Percentiles rank a stretch among this genome's conserved stretches.
phyloP scores from a whole-genome alignment of 1,284 basidiomycete genomes.

The Moniliophthora roreri region DNA sequence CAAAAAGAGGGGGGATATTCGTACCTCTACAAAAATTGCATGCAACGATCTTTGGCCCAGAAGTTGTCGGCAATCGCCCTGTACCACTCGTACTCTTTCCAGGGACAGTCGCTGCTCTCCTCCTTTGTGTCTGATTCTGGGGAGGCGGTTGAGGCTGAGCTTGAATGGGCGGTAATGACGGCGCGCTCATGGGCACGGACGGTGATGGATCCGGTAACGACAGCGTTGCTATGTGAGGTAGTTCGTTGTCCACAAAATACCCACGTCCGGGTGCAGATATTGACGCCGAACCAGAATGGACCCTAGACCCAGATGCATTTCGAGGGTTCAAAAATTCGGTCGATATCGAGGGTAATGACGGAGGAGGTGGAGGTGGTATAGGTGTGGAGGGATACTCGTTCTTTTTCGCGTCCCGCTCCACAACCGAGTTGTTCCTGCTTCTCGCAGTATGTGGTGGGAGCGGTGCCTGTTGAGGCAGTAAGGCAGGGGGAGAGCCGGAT shows the following conservation, averaged over 20 bases:
- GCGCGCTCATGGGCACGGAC: slow-evolving; percentile 51
- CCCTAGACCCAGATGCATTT: slow-evolving; percentile 40
- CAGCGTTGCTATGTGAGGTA: slow-evolving; percentile 70
- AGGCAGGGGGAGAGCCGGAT: slow-evolving; percentile 48
- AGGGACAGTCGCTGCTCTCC: slow-evolving; percentile 67
- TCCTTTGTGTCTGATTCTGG: slow-evolving; percentile 52
- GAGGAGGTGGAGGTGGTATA: background rate
- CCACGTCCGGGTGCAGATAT: slow-evolving; percentile 33
- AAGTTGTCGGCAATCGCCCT: slow-evolving; percentile 53
- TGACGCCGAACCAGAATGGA: slow-evolving; percentile 24
- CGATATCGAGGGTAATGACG: slow-evolving; percentile 1
- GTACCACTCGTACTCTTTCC: slow-evolving; percentile 42
- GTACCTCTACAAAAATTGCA: slow-evolving; percentile 59
- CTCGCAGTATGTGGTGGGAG: slow-evolving; percentile 42
- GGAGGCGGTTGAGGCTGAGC: slow-evolving; percentile 40
- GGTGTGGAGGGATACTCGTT: slow-evolving; percentile 1
- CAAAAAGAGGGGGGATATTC: slow-evolving; percentile 24
- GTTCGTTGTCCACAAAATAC: slow-evolving; percentile 57
- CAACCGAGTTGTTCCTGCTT: too few species aligned
- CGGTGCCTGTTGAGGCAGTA: slow-evolving; percentile 56
- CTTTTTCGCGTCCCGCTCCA: background rate
- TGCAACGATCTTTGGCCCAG: slow-evolving; percentile 57
- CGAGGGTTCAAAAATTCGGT: background rate
- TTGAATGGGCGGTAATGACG: slow-evolving; percentile 57
- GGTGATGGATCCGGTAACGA: slow-evolving; percentile 55